Evolutionary conservation across 768 basidiomycete species (phyloP), one percentile per base, ranked within the genome.

Genomic region (Auricularia auricula-judae): DNA sequence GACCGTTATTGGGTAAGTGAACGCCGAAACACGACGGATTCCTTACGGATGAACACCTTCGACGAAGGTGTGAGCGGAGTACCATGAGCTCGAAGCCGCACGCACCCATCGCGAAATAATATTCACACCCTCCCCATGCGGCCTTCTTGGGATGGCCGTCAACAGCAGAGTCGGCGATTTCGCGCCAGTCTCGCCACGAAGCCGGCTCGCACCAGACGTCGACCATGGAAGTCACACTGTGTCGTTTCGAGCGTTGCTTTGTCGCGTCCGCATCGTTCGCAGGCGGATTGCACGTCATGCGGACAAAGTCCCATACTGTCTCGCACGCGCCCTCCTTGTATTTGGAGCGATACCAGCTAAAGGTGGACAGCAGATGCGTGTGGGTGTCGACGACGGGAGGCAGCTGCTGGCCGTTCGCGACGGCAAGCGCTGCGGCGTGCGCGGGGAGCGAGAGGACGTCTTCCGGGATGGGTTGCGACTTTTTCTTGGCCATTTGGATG

Each of bases 151-250:
- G 81, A 63, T 82, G 77, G 36, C 74, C 72, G 0, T 76, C 79
- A 65, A 86, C 35, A 2, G 88, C 88, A 1, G 86, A 84, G 72
- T 91, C 87, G 1, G 91, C 91, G 54, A 89, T 77, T 66, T 86
- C 86, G 68, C 77, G 82, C 89, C 89, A 92, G 1, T 63, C 66
- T 39, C 67, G 75, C 66, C 76, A 76, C 14, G 90, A 84, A 0
- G 91, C 88, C 0, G 87, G 88, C 70, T 93, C 92, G 68, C 92
- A 94, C 87, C 89, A 94, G 2, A 94, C 92, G 68, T 94, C 92
- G 4, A 94, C 84, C 63, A 93, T 79, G 4, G 85, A 81, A 62
- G 83, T 76, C 3, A 92, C 84, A 43, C 80, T 80, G 35, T 81
- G 67, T n/a, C 62, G 61, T 34, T 65, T 65, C n/a, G 63, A 10